Evolutionary conservation across 371 early-diverging fungal genomes (phyloP), one percentile per base, ranked within the genome.

Genomic region (Dinochytrium kinnereticum): DNA sequence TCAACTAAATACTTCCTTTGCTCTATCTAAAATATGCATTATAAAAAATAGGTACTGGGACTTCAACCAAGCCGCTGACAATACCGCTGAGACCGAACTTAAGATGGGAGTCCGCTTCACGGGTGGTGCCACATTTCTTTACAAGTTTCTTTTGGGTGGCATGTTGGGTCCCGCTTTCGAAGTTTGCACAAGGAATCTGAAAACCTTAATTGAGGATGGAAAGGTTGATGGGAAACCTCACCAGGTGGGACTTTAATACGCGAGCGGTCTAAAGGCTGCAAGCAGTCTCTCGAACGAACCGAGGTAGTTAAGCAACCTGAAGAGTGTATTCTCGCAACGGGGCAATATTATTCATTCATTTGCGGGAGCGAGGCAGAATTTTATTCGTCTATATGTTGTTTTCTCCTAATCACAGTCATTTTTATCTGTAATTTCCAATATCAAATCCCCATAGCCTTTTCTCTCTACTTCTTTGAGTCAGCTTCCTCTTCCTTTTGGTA

Each of bases 61-160:
- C 26, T 73, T 68, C 28, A 30, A 59, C 30, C 7, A 34, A 30
- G 10, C 64, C 26, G 64, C 38, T 50, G 34, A 64, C 34, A 69
- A 64, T 61, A 55, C 64, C 1, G 38, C 34, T 1, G 69, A 59
- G 51, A 28, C 59, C 37, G 73, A 77, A 17, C 49, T 77, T 17
- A 73, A 77, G 31, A 72, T 73, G 77, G 77, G 77, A 1, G 73
- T 73, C 38, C 33, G n/a, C 49, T 55, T 69, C 24, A 73, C 73
- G 0, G 77, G 77, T 3, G 26, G 10, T 19, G 69, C 36, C 0
- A 67, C 65, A 2, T 69, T 69, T 39, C 34, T 70, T 19, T 77
- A 66, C 40, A 33, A 64, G 44, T 28, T 69, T 19, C 36, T 77
- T 36, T 51, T 76, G 24, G 69, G 68, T 5, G 59, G 51, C 3